Conservation (phyloP, 2,329 filamentous ascomycete genomes). For the Pezicula carpinea region DNA sequence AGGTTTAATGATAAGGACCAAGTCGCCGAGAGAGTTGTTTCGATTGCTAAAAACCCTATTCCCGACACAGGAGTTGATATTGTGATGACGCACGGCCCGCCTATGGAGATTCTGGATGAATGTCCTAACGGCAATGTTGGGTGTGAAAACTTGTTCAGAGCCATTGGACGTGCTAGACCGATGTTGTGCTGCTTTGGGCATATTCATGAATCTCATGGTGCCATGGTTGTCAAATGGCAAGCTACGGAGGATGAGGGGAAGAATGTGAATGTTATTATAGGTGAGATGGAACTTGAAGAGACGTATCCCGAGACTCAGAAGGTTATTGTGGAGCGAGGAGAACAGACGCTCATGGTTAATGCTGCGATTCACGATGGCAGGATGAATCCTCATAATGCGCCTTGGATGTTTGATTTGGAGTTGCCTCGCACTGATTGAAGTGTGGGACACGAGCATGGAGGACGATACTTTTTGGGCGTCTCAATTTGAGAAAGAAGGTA, state of each 20-base stretch:
- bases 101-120: conserved; percentile 25
- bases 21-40: conserved; percentile 8
- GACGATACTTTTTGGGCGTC: too few species aligned
- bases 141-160: conserved; percentile 38
- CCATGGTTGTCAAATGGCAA: conserved; percentile 46
- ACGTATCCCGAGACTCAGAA: conserved; percentile 29
- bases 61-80: conserved; percentile 25
- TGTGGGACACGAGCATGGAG: too few species aligned
- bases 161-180: conserved; percentile 38
- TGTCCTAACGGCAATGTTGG: conserved; percentile 30
- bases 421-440: not conserved
- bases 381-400: conserved; percentile 37
- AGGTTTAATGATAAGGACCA: conserved; percentile 21
- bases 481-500: too few species aligned
- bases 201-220: conserved; percentile 56
- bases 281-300: conserved; percentile 27
- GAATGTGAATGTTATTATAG: conserved; percentile 28
- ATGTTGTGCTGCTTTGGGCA: conserved; percentile 52
- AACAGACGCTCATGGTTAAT: conserved; percentile 56
- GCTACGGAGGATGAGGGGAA: conserved; percentile 16
- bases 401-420: conserved; percentile 45
- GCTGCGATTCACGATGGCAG: conserved; percentile 46
- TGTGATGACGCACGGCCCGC: conserved; percentile 33
- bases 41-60: conserved; percentile 16
- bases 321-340: conserved; percentile 28